Base-by-base conservation (phyloP, 1,139 yeast species). In the Candida sanyaensis region DNA sequence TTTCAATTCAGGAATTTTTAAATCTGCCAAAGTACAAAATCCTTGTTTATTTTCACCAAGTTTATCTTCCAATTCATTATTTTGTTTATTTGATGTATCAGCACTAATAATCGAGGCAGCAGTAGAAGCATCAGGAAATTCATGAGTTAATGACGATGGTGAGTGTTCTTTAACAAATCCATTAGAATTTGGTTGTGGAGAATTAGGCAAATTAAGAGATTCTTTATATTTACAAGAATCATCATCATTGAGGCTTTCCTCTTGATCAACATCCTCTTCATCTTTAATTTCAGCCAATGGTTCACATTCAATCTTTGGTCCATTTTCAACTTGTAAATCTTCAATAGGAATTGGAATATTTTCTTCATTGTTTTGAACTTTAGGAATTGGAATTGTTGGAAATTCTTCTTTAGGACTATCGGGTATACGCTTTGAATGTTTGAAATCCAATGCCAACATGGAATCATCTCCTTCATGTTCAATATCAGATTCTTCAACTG, bases 141-240 rank as follows among this genome's bases (percentile, higher is more conserved):
- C 48, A 40, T 45, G 46, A n/a, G 45, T 47, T 34, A 52, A 49
- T 10, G 54, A 45, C 10, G 57, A 50, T 29, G 52, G 50, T 11
- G 56, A 48, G 24, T 47, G 12, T 7, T 21, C 32, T 23, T 39
- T 42, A 30, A 21, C 34, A 36, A 36, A 36, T 1, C 41, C 43
- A 30, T 29, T 37, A n/a, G 24, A 13, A 36, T 23, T 24, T 10
- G 13, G 28, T 26, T 26, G 11, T 36, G 13, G 39, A 5, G 28
- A 11, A 8, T 12, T 17, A 10, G 37, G 11, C 5, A 8, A 10
- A 21, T 17, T n/a, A 10, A n/a, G 9, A 10, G 37, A 23, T 7
- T 10, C 8, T 21, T 21, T 1, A 10, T 24, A n/a, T 24, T 5
- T 36, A 11, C 24, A 21, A 36, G n/a, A 17, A 17, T 41, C 38